Evolutionary conservation across 805 yeast genomes (phyloP).

Genomic region (Monosporozyma unispora): DNA sequence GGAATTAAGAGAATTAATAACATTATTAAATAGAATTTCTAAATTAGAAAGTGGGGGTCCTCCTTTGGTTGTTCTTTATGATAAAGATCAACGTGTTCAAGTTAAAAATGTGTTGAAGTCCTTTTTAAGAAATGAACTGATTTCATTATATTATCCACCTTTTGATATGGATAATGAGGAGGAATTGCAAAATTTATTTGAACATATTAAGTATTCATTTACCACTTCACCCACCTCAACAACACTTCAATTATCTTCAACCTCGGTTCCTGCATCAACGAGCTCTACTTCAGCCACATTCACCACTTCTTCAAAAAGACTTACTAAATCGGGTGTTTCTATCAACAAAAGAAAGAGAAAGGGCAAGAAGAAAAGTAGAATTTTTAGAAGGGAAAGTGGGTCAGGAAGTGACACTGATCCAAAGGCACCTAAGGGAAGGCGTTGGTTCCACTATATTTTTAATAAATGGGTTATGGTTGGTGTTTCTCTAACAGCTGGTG

Average conservation of each 20-base stretch:
- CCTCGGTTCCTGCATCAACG: neutral
- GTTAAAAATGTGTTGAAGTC: conserved; percentile 19
- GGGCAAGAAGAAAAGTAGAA: neutral
- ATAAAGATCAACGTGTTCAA: conserved; percentile 22
- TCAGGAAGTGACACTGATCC: neutral
- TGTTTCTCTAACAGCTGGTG: conserved; percentile 24
- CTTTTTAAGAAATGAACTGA: conserved; percentile 12
- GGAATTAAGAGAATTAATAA: conserved; percentile 20
- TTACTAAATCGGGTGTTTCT: neutral
- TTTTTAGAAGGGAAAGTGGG: neutral
- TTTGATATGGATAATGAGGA: conserved; percentile 16
- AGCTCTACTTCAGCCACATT: neutral
- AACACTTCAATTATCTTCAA: neutral
- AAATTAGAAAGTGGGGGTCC: conserved; percentile 10
- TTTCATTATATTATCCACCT: conserved; percentile 21
- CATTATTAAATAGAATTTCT: conserved; percentile 18
- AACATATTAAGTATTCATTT: neutral
- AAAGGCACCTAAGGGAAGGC: neutral
- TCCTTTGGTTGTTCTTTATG: conserved; percentile 23
- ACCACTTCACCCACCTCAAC: neutral
- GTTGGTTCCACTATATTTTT: neutral
- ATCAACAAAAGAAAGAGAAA: neutral
- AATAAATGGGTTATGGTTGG: conserved; percentile 17
- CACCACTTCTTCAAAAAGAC: neutral
- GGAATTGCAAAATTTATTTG: conserved; percentile 17